Evolutionary conservation across 2,329 filamentous ascomycete species (phyloP).

Genomic region (Xylaria sp.): DNA sequence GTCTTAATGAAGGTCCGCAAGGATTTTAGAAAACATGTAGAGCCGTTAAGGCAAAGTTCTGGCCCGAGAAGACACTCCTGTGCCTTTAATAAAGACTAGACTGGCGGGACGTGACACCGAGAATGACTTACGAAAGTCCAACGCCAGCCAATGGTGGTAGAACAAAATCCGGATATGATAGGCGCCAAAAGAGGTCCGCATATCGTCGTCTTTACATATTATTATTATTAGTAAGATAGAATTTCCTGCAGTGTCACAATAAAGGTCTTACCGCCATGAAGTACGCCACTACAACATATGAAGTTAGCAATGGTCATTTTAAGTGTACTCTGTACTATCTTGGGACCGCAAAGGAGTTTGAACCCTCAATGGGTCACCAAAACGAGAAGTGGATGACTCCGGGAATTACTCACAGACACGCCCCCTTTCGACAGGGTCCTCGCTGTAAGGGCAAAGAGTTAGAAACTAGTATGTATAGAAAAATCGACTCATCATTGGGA

Average conservation of each 20-base stretch:
- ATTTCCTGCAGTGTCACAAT: neutral
- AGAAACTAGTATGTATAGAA: neutral
- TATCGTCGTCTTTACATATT: constrained; percentile 64
- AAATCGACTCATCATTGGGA: neutral
- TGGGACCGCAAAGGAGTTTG: neutral
- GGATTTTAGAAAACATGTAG: neutral
- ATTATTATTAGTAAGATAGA: constrained; percentile 16
- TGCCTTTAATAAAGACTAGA: neutral
- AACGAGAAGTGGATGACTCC: neutral
- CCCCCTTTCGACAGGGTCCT: constrained; percentile 64
- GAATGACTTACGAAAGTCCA: constrained; percentile 64
- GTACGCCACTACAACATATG: constrained; percentile 55
- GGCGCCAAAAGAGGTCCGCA: constrained; percentile 75
- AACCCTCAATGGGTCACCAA: neutral
- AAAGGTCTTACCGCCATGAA: constrained; percentile 68
- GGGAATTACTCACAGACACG: constrained; percentile 54
- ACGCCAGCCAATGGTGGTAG: constrained; percentile 69
- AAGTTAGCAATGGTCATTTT: neutral
- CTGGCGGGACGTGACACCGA: neutral
- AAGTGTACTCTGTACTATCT: neutral
- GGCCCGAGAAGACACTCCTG: neutral
- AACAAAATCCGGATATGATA: constrained; percentile 71
- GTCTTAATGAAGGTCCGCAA: neutral
- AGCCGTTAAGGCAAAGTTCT: neutral
- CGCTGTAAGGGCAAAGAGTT: constrained; percentile 36